These are phyloP conservation scores for Malus hybrid DNA, from an alignment of 331 rosid genomes.

Conservation along the genomic window DNA sequence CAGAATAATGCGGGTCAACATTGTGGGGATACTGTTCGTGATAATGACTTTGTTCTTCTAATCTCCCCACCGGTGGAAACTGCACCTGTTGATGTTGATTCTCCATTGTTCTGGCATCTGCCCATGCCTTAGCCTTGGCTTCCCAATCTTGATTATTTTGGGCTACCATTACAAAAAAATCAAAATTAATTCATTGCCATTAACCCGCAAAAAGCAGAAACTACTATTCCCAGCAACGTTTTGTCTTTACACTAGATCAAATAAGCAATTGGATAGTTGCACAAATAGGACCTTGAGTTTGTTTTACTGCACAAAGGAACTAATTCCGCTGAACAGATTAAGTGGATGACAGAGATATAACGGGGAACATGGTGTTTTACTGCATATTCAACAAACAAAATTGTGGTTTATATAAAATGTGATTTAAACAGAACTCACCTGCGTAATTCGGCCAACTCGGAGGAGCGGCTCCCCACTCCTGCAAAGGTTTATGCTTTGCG, in stretches of 20 bases:
- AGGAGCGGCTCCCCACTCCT: constrained; percentile 78
- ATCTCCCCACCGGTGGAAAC: constrained; percentile 54
- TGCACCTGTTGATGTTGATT: constrained; percentile 67
- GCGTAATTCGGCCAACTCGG: constrained; percentile 59
- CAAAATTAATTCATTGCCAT: not conserved
- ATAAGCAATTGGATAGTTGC: not conserved
- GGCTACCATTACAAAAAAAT: constrained; percentile 25
- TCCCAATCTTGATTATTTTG: constrained; percentile 89
- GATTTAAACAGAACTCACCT: constrained; percentile 34
- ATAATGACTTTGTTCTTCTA: constrained; percentile 68
- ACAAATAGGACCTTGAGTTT: not conserved
- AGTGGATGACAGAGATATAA: not conserved
- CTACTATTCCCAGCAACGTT: not conserved
- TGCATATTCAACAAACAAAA: not conserved
- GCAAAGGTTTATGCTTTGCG: not conserved
- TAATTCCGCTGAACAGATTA: not conserved
- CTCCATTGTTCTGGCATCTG: constrained; percentile 76
- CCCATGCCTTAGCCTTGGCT: constrained; percentile 97
- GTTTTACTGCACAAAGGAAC: not conserved
- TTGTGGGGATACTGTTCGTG: constrained; percentile 64
- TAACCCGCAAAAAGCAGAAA: not conserved
- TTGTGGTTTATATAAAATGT: not conserved
- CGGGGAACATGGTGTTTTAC: not conserved
- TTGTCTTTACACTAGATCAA: not conserved
- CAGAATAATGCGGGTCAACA: constrained; percentile 38